phyloP scores from a whole-genome alignment of 1,284 basidiomycete genomes.

The Cutaneotrichosporon cavernicola region DNA sequence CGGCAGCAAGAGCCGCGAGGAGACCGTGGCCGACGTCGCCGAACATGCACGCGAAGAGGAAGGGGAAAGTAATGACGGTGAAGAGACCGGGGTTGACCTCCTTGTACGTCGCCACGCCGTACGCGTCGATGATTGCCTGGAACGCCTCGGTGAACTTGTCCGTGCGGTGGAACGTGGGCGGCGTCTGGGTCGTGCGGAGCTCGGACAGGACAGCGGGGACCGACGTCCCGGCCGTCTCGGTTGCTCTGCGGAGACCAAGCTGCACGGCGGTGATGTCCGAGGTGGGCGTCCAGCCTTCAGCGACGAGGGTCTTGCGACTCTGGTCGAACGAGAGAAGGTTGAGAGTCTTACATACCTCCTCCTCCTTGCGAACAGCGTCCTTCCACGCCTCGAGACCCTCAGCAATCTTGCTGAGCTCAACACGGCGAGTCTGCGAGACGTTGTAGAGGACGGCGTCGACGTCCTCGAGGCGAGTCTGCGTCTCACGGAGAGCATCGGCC shows the following conservation, averaged over 20 bases:
- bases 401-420: slow-evolving; percentile 81
- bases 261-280: slow-evolving; percentile 86
- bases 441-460: slow-evolving; percentile 86
- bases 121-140: slow-evolving; percentile 97
- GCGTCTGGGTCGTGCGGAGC: slow-evolving; percentile 82
- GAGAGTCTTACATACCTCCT: slow-evolving; percentile 89
- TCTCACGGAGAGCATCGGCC: slow-evolving; percentile 82
- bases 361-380: slow-evolving; percentile 92
- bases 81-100: slow-evolving; percentile 97
- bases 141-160: slow-evolving; percentile 98
- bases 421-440: slow-evolving; percentile 78
- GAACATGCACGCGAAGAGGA: slow-evolving; percentile 99
- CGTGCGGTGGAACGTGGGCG: slow-evolving; percentile 92
- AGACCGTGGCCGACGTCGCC: slow-evolving; percentile 96
- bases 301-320: slow-evolving; percentile 88
- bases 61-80: slow-evolving; percentile 92
- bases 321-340: slow-evolving; percentile 95
- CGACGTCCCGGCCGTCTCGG: slow-evolving; percentile 88
- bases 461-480: slow-evolving; percentile 86
- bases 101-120: slow-evolving; percentile 92
- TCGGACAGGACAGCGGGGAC: slow-evolving; percentile 92
- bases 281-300: slow-evolving; percentile 97
- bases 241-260: slow-evolving; percentile 84
- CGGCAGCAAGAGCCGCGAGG: slow-evolving; percentile 74
- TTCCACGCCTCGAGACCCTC: slow-evolving; percentile 87